These are phyloP conservation scores for Forsythia viridissima DNA, from an alignment of 257 asterid species.

Conservation along the genomic window DNA sequence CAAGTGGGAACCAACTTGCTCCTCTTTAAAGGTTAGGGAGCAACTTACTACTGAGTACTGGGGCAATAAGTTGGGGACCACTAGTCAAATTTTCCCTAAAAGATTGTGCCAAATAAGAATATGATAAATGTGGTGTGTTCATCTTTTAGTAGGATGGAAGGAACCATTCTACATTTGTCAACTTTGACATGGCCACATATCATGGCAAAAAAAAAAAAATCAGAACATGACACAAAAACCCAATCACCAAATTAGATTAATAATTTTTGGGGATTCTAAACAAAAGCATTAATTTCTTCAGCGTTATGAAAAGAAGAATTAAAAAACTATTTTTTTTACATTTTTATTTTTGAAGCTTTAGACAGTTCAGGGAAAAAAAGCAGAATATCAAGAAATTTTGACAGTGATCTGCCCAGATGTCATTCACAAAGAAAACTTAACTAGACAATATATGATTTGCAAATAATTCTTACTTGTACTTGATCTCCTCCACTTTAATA, in stretches of 20 bases:
- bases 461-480: slow-evolving; percentile 65
- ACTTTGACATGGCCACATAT: neutral
- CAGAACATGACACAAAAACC: neutral
- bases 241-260: neutral
- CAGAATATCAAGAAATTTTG: neutral
- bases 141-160: neutral
- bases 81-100: too few species aligned
- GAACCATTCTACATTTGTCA: neutral
- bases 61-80: too few species aligned
- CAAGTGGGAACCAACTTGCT: too few species aligned
- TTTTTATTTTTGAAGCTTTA: neutral
- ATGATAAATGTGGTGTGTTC: neutral
- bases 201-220: neutral
- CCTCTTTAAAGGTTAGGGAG: too few species aligned
- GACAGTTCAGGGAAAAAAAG: neutral
- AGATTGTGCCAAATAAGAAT: neutral
- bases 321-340: neutral
- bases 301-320: neutral
- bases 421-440: neutral
- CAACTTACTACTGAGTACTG: too few species aligned
- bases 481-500: slow-evolving; percentile 70
- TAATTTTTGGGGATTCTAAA: neutral
- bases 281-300: neutral
- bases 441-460: neutral
- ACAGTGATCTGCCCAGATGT: neutral